A percentile compares a stretch with the other conserved stretches of the same genome.
phyloP scores from a whole-genome alignment of 1,139 yeast species.

The Hanseniaspora sp. region DNA sequence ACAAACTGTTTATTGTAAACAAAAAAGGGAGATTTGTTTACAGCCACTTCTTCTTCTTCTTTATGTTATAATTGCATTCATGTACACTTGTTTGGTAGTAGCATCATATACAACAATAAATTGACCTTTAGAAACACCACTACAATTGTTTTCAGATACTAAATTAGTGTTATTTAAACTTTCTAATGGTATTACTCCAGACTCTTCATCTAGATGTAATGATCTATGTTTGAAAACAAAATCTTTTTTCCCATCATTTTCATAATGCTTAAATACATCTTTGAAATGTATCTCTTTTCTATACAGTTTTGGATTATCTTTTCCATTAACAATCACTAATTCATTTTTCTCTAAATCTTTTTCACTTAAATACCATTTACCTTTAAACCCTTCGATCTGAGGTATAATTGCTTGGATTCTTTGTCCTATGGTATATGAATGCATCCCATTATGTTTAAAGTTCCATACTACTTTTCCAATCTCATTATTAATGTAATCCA shows the following conservation, averaged over 20 bases:
- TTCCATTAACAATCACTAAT: constrained; percentile 65
- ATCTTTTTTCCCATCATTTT: constrained; percentile 21
- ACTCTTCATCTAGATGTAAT: constrained; percentile 36
- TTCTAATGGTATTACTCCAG: background rate
- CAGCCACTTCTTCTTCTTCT: too few species aligned
- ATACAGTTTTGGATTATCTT: constrained; percentile 50
- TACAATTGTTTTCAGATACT: background rate
- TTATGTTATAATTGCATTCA: background rate
- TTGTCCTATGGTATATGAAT: constrained; percentile 95
- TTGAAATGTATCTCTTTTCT: constrained; percentile 36
- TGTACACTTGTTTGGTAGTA: background rate
- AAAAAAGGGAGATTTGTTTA: too few species aligned
- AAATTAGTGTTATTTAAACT: background rate
- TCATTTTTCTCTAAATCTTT: constrained; percentile 57
- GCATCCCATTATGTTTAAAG: constrained; percentile 75
- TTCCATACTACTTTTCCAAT: constrained; percentile 48
- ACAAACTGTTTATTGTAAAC: too few species aligned
- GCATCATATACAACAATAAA: background rate
- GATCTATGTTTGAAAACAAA: constrained; percentile 58
- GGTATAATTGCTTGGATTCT: constrained; percentile 60
- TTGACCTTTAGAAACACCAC: constrained; percentile 6
- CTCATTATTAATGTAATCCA: constrained; percentile 29
- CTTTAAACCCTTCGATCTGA: constrained; percentile 71
- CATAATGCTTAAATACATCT: constrained; percentile 21
- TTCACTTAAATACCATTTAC: constrained; percentile 78